Base-by-base conservation (phyloP, 192 early-diverging fungal genomes). In the Endogone sp. region DNA sequence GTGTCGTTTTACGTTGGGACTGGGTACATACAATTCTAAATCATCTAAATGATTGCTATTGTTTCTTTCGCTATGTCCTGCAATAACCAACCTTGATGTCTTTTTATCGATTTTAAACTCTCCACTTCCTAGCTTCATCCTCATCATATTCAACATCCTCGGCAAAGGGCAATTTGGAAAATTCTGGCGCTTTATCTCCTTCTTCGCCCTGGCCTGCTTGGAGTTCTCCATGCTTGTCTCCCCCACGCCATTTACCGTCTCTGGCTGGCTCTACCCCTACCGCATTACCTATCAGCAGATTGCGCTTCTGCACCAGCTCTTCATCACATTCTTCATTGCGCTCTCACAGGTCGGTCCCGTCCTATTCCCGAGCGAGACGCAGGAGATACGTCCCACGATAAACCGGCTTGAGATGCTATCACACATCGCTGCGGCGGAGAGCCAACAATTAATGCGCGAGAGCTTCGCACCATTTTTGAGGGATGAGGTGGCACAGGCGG, bases 131-230 rank as follows among this genome's bases (percentile, higher is more conserved):
- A 60, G n/a, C 3, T 64, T 76, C 16, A 29, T 82, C 8, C 57
- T 82, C 11, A 29, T 79, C 3, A 26, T 82, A 20, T 64, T 82
- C 65, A 80, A 79, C 44, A 66, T 82, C 31, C 56, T 82, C 4
- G 81, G 81, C 20, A 82, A 82, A 64, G 81, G 75, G 3, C 75
- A 82, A 65, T 82, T 82, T 69, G 81, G 75, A 37, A 71, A 75
- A 4, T 82, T 73, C 55, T 82, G 81, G 81, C 68, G 81, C 22
- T 73, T 82, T 61, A 67, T 78, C 28, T 75, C 71, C n/a, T 71
- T 82, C 26, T 77, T 77, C 68, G 71, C 72, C 11, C 72, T 82
- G 73, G 81, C 72, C 3, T 79, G 72, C 32, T 26, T 80, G 32
- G 81, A 82, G 54, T 55, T 76, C 25, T 73, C 73, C 4, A 80